A percentile compares a stretch with the other conserved stretches of the same genome.
phyloP scores from a whole-genome alignment of 2,329 filamentous ascomycete species.

The Ophiostoma perfectum region DNA sequence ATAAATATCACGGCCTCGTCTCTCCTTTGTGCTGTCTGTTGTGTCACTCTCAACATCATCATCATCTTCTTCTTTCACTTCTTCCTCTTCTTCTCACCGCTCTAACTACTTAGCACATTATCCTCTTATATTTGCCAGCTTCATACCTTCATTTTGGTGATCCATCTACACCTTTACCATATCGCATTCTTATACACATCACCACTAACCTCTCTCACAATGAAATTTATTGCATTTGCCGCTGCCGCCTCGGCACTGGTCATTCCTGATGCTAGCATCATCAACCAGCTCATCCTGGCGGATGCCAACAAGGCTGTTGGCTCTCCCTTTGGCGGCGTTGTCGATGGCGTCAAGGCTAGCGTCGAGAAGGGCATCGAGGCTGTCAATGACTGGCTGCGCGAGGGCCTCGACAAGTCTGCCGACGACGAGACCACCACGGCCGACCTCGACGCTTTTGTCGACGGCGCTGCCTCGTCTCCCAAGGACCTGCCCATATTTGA shows the following conservation, averaged over 20 bases:
- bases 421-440: neutral
- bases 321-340: slow-evolving; percentile 3
- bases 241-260: slow-evolving; percentile 28
- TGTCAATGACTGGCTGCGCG: slow-evolving; percentile 23
- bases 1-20: slow-evolving; percentile 8
- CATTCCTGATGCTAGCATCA: slow-evolving; percentile 25
- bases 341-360: slow-evolving; percentile 18
- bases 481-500: slow-evolving; percentile 9
- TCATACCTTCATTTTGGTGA: neutral
- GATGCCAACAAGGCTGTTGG: slow-evolving; percentile 15
- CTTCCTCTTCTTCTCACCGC: neutral
- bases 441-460: neutral
- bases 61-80: neutral
- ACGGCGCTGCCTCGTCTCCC: slow-evolving; percentile 1
- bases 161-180: neutral
- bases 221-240: slow-evolving; percentile 28
- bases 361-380: slow-evolving; percentile 18
- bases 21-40: neutral
- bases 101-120: neutral
- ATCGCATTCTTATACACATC: neutral
- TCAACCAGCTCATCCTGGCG: slow-evolving; percentile 26
- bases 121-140: too few relatives aligned
- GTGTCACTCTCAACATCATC: neutral
- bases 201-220: slow-evolving; percentile 9
- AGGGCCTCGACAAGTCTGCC: slow-evolving; percentile 14